These are phyloP conservation scores for Hypericum perforatum DNA, from an alignment of 345 rosid species.

Conservation along the genomic window DNA sequence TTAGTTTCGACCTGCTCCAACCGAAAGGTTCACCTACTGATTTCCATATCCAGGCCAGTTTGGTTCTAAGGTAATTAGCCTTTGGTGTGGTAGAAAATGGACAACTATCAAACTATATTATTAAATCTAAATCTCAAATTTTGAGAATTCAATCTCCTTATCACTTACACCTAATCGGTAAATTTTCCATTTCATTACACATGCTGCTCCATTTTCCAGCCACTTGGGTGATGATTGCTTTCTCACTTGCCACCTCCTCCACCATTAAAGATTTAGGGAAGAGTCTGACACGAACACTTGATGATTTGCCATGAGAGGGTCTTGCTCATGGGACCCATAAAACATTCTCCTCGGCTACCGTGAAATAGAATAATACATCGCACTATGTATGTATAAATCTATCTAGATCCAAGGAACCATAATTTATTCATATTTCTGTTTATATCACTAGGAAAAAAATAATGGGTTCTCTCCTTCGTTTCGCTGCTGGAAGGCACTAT, in stretches of 20 bases:
- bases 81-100: too few relatives aligned
- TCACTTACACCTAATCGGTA: too few relatives aligned
- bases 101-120: too few relatives aligned
- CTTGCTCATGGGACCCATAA: constrained; percentile 1
- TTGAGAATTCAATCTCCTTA: too few relatives aligned
- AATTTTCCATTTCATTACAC: too few relatives aligned
- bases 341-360: neutral
- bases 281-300: neutral
- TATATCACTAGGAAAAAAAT: too few relatives aligned
- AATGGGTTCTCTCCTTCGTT: neutral
- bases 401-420: neutral
- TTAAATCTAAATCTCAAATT: too few relatives aligned
- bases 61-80: too few relatives aligned
- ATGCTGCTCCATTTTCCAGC: too few relatives aligned
- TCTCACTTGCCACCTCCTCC: neutral
- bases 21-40: too few relatives aligned
- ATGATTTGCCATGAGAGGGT: neutral
- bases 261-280: neutral
- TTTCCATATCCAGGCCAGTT: too few relatives aligned
- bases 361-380: neutral
- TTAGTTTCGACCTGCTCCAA: too few relatives aligned
- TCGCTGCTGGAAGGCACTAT: neutral
- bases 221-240: neutral
- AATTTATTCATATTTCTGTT: neutral
- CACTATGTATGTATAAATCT: neutral